These are phyloP conservation scores for Moniliophthora roreri DNA, from an alignment of 1,284 basidiomycete species.

Conservation along the genomic window DNA sequence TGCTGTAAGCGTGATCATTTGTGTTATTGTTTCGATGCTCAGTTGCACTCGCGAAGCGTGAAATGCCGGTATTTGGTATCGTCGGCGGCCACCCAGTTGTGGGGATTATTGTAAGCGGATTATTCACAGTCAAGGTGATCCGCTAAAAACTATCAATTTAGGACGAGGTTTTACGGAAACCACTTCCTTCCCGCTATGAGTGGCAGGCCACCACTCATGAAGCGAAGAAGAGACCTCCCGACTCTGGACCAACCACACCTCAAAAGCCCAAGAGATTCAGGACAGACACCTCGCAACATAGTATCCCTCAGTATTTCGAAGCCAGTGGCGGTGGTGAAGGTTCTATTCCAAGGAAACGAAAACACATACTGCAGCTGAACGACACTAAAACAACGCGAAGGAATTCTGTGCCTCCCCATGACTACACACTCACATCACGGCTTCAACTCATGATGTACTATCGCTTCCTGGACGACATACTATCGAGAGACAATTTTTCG, in stretches of 20 bases:
- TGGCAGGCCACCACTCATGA: constrained; percentile 21
- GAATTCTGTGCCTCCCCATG: constrained; percentile 54
- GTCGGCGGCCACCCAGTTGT: constrained; percentile 54
- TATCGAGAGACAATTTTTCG: constrained; percentile 54
- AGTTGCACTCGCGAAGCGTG: constrained; percentile 46
- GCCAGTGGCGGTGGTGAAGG: too few relatives aligned
- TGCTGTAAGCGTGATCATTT: constrained; percentile 33
- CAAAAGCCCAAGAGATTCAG: constrained; percentile 19
- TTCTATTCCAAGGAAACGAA: not conserved
- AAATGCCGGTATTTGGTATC: constrained; percentile 73
- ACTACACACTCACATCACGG: constrained; percentile 64
- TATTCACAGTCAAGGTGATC: not conserved
- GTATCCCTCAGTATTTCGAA: constrained; percentile 11
- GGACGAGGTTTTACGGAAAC: constrained; percentile 29
- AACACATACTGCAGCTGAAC: constrained; percentile 50
- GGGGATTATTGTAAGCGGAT: constrained; percentile 61
- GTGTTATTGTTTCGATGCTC: not conserved
- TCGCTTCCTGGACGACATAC: constrained; percentile 60
- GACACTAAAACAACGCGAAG: constrained; percentile 78
- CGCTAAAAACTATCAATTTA: constrained; percentile 8
- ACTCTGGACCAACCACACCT: constrained; percentile 20
- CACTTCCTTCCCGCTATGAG: too few relatives aligned
- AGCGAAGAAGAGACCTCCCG: constrained; percentile 20
- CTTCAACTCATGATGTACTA: constrained; percentile 86
- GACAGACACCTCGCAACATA: constrained; percentile 15